Conservation (phyloP, 305 asterid species). For the Fraxinus ornus region DNA sequence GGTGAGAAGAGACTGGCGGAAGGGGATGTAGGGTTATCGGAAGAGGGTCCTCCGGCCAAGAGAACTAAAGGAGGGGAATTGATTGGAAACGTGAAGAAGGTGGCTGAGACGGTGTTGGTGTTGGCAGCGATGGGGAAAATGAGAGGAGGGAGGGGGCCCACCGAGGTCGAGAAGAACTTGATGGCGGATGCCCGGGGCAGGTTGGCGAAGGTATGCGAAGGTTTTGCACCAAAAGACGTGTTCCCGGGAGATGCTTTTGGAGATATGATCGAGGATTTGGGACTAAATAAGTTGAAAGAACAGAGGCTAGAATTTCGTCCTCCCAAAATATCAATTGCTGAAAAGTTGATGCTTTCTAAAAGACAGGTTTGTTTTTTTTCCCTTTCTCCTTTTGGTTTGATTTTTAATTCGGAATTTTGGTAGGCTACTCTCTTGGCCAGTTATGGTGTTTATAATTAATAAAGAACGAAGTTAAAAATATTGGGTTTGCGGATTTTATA, state of each 20-base stretch:
- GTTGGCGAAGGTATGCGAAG: conserved; percentile 64
- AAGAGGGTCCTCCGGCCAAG: conserved; percentile 26
- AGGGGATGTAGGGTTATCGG: conserved; percentile 37
- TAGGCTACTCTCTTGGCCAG: conserved; percentile 2
- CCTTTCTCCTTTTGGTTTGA: neutral
- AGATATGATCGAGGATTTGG: conserved; percentile 78
- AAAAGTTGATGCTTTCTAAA: conserved; percentile 66
- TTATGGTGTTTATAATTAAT: neutral
- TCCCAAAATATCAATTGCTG: conserved; percentile 77
- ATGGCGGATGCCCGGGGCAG: conserved; percentile 66
- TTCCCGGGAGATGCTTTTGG: conserved; percentile 85
- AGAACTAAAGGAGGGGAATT: conserved; percentile 33
- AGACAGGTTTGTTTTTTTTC: conserved; percentile 57
- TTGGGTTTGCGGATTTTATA: neutral
- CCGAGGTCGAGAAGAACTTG: conserved; percentile 63
- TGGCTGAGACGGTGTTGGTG: conserved; percentile 85
- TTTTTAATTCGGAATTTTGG: neutral
- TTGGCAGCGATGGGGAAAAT: conserved; percentile 89
- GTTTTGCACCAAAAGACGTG: conserved; percentile 86
- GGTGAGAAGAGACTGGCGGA: conserved; percentile 56
- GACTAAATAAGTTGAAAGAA: conserved; percentile 69
- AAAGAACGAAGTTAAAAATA: conserved; percentile 11
- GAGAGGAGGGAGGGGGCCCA: conserved; percentile 89
- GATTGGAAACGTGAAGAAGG: conserved; percentile 47
- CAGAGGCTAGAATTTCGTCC: conserved; percentile 73